Percentiles rank a stretch among this genome's conserved stretches.
phyloP scores from a whole-genome alignment of 176 grass and related monocot species.

The Oryza glaberrima region DNA sequence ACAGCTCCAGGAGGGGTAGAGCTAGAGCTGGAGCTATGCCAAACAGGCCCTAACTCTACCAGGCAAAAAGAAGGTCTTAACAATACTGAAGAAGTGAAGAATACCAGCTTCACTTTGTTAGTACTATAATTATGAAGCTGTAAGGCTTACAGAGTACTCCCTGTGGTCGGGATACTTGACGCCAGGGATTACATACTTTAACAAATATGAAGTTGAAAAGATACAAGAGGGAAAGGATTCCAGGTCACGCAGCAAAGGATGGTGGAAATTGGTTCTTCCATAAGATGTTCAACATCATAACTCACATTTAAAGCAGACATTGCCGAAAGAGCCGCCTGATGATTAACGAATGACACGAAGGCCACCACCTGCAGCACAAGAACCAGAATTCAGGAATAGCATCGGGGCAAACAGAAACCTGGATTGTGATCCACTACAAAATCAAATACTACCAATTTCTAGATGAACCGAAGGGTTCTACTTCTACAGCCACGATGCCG shows the following conservation, averaged over 20 bases:
- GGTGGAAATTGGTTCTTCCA: not conserved
- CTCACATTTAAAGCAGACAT: slow-evolving; percentile 85
- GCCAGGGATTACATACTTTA: too few species aligned
- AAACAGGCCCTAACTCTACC: not conserved
- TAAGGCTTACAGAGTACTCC: not conserved
- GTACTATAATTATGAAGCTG: not conserved
- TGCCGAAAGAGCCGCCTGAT: slow-evolving; percentile 76
- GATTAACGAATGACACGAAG: slow-evolving; percentile 88
- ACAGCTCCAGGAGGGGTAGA: too few species aligned
- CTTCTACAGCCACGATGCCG: not conserved
- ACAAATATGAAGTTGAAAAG: not conserved
- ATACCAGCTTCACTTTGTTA: not conserved
- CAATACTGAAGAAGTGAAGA: not conserved
- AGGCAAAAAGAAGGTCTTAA: not conserved
- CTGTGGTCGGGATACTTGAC: too few species aligned
- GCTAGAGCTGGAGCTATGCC: too few species aligned
- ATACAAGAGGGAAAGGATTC: not conserved
- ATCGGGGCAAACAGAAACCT: slow-evolving; percentile 1
- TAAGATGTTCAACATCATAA: not conserved
- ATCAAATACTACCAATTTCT: not conserved
- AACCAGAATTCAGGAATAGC: slow-evolving; percentile 31
- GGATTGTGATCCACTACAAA: not conserved
- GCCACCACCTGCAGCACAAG: slow-evolving; percentile 68
- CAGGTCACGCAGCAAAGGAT: not conserved
- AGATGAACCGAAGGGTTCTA: slow-evolving; percentile 8